Conservation (phyloP, 345 rosid genomes). For the Citrus sinensis region DNA sequence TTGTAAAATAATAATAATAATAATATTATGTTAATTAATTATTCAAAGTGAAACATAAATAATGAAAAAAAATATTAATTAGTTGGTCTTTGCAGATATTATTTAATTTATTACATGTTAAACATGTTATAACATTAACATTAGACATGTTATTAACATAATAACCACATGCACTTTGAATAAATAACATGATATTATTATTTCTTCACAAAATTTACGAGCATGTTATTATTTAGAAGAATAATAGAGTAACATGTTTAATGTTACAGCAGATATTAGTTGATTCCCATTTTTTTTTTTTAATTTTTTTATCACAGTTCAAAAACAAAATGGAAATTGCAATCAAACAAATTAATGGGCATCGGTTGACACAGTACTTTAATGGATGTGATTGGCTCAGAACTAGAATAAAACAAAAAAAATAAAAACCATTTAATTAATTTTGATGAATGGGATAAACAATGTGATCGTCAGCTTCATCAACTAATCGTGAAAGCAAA, state of each 20-base stretch:
- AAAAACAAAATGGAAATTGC: neutral
- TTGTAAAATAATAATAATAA: neutral
- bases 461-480: constrained; percentile 5
- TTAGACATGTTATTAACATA: too few relatives aligned
- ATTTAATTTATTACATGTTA: neutral
- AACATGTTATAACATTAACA: too few relatives aligned
- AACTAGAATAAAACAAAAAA: constrained; percentile 1
- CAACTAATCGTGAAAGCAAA: neutral
- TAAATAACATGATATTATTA: too few relatives aligned
- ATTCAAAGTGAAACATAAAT: neutral
- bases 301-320: neutral
- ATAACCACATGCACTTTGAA: too few relatives aligned
- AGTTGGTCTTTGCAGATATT: neutral
- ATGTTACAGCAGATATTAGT: neutral
- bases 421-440: neutral
- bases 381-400: neutral
- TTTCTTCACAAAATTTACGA: too few relatives aligned
- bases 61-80: too few relatives aligned
- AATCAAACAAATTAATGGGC: neutral
- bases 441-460: neutral
- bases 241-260: too few relatives aligned
- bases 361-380: neutral
- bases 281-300: neutral
- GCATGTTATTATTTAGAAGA: too few relatives aligned
- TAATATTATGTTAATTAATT: neutral